Conservation (phyloP, 2,329 filamentous ascomycete genomes). For the Aaosphaeria pasadenensis region DNA sequence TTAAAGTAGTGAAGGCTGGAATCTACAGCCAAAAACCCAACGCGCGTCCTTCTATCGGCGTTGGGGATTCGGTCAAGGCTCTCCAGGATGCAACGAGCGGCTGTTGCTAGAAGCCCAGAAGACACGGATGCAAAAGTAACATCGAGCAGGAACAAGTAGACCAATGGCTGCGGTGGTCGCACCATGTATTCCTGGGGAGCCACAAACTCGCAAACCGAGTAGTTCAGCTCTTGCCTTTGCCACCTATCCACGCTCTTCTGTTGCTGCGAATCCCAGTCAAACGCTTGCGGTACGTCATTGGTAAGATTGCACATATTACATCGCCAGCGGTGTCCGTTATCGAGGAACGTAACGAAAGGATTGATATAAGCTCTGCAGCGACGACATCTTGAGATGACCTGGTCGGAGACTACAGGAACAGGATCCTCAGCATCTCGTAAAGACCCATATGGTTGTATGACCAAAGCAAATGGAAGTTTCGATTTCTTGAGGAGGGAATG, state of each 20-base stretch:
- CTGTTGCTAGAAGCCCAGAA: conserved; percentile 86
- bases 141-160: conserved; percentile 85
- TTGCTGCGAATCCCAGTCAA: conserved; percentile 87
- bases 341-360: conserved; percentile 92
- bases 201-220: conserved; percentile 95
- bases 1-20: conserved; percentile 95
- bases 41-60: conserved; percentile 83
- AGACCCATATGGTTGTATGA: conserved; percentile 92
- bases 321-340: conserved; percentile 95
- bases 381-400: conserved; percentile 94
- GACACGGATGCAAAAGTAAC: conserved; percentile 89
- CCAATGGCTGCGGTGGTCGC: conserved; percentile 81
- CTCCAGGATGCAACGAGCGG: conserved; percentile 88
- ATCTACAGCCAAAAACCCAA: conserved; percentile 95
- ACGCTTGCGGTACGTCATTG: conserved; percentile 98
- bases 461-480: conserved; percentile 65
- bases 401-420: conserved; percentile 89
- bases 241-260: conserved; percentile 1
- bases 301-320: conserved; percentile 99
- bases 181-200: conserved; percentile 99
- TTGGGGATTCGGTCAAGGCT: conserved; percentile 98
- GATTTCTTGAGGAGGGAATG: conserved; percentile 95
- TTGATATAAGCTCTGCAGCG: conserved; percentile 97
- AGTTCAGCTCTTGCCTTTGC: conserved; percentile 58
- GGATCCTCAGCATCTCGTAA: conserved; percentile 91